Percentiles rank a stretch among this genome's conserved stretches.
These are phyloP conservation scores for Carnegiea gigantea DNA, from an alignment of 179 eudicot species.

Conservation along the genomic window DNA sequence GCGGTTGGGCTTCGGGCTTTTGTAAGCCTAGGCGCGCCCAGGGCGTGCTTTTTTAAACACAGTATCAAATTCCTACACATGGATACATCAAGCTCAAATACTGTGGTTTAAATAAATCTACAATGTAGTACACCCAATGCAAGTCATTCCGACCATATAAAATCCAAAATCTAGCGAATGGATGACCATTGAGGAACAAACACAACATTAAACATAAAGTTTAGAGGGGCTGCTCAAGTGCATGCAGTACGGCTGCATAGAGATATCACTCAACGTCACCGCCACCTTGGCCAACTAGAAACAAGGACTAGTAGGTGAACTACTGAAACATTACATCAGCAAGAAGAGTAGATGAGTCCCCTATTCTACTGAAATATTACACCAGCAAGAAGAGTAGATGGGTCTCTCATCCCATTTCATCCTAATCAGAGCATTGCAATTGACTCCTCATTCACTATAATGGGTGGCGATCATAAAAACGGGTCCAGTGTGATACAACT, in stretches of 20 bases:
- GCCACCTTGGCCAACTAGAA: background rate
- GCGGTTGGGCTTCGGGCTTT: no score
- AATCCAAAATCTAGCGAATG: background rate
- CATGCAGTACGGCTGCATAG: background rate
- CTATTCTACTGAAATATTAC: no score
- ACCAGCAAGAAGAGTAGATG: background rate
- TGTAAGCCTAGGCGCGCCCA: no score
- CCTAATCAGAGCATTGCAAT: background rate
- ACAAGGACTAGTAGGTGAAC: background rate
- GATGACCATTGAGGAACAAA: background rate
- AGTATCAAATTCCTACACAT: no score
- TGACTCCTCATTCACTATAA: background rate
- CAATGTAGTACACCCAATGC: no score
- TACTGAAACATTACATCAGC: background rate
- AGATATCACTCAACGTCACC: background rate
- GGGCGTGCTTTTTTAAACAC: no score
- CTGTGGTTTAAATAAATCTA: no score
- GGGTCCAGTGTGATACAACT: background rate
- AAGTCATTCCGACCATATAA: no score
- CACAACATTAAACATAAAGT: no score
- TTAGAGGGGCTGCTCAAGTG: background rate
- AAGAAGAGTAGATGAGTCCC: background rate
- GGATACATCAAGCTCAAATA: no score
- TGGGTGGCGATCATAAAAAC: background rate
- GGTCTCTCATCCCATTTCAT: background rate